Conservation (phyloP, 495 filamentous ascomycete species). For the Penicillium bialowiezense region DNA sequence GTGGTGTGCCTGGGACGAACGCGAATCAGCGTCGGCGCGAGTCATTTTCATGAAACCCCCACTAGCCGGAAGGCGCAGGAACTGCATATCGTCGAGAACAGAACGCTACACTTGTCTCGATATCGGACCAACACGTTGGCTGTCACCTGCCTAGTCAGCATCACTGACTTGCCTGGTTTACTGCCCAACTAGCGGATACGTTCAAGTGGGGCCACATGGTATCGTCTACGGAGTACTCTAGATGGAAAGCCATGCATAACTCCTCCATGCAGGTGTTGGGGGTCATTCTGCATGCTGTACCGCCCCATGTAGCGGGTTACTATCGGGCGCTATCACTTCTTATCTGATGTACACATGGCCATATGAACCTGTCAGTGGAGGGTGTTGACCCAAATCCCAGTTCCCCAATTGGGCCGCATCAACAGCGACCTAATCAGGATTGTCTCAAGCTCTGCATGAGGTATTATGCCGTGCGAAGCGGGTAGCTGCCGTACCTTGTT, state of each 20-base stretch:
- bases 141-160: conserved; percentile 60
- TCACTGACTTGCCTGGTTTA: background rate
- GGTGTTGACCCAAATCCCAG: background rate
- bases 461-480: conserved; percentile 11
- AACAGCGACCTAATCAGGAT: conserved; percentile 56
- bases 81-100: conserved; percentile 64
- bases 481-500: conserved; percentile 52
- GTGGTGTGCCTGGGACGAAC: conserved; percentile 53
- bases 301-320: background rate
- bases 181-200: conserved; percentile 3
- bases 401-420: conserved; percentile 58
- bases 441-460: background rate
- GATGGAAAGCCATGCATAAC: conserved; percentile 78
- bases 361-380: background rate
- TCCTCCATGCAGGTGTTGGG: conserved; percentile 8
- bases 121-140: conserved; percentile 83
- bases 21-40: conserved; percentile 41
- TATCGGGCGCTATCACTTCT: background rate
- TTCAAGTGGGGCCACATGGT: conserved; percentile 86
- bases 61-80: conserved; percentile 69
- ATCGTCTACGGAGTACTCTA: conserved; percentile 32
- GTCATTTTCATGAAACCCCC: conserved; percentile 58
- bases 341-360: background rate
- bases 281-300: background rate
- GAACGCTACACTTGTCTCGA: conserved; percentile 63